Evolutionary conservation across 1,284 basidiomycete species (phyloP), one percentile per base, ranked within the genome.

Genomic region (Ganoderma resinaceum): DNA sequence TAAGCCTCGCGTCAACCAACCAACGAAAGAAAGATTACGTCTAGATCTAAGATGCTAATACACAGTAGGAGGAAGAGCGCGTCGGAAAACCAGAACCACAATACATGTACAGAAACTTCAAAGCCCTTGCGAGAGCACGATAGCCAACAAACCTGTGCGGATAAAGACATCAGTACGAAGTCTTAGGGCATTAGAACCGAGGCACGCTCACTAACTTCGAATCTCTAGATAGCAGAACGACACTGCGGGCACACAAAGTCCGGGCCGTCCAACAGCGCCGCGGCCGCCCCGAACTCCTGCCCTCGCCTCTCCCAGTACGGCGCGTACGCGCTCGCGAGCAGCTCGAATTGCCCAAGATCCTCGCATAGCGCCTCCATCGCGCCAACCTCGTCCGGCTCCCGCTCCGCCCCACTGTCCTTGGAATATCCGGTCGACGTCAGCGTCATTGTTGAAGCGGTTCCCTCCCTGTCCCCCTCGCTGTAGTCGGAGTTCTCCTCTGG

Each of bases 231-330:
- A 2, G 73, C 72, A 35, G 64, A 64, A 1, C 57, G 52, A 46
- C 74, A 75, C 7, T 65, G 38, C 35, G 74, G 74, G n/a, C 74
- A 75, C 12, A 72, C 31, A 37, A 72, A 67, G 43, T 63, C 60
- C 1, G 67, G 63, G 2, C 60, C 58, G 3, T 42, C 14, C 11
- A 72, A 46, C 57, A 67, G 42, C 11, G 16, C 43, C 42, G 23
- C 65, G 37, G 69, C 61, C 20, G 23, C 42, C 57, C 49, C 29
- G 18, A 70, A 72, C 66, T 69, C 59, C n/a, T 14, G 12, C 55
- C 33, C 29, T 18, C 72, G 68, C 38, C 58, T 43, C 58, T 69
- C 69, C 75, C 75, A 76, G 29, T 74, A 76, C 29, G 66, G 62
- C 52, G 2, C 14, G 38, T 68, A 68, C 26, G 70, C 68, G 31